A percentile compares a stretch with the other conserved stretches of the same genome.
phyloP scores from a whole-genome alignment of 179 eudicot species.

The Actinidia polygama region DNA sequence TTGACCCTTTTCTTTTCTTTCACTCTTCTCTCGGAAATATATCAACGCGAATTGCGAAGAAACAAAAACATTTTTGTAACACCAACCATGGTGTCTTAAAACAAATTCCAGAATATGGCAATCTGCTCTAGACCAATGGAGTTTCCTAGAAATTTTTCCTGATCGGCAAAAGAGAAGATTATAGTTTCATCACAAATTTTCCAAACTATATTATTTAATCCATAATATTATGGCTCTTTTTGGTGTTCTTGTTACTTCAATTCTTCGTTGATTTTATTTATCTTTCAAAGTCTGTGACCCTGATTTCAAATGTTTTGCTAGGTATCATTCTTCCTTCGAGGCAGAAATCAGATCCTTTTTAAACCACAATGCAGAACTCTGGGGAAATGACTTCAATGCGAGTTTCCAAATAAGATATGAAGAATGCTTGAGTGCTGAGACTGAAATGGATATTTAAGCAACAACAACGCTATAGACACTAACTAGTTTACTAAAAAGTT shows the following conservation, averaged over 20 bases:
- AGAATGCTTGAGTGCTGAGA: not conserved
- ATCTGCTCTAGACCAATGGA: not conserved
- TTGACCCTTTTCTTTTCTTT: not conserved
- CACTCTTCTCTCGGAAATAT: not conserved
- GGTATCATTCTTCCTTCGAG: not conserved
- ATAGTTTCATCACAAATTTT: not conserved
- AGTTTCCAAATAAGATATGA: not conserved
- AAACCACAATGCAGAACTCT: not conserved
- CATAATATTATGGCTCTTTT: not conserved
- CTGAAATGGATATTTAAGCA: not conserved
- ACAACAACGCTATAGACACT: not conserved
- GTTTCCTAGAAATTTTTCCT: not conserved
- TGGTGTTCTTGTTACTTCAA: not conserved
- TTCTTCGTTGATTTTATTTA: too few species aligned
- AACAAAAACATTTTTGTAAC: not conserved
- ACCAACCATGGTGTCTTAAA: not conserved
- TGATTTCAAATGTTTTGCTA: too few species aligned
- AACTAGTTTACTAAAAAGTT: too few species aligned
- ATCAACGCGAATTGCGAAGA: too few species aligned
- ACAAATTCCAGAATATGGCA: not conserved
- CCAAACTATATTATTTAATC: not conserved
- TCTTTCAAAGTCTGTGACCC: too few species aligned
- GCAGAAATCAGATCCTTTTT: not conserved
- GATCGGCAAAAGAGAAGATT: not conserved
- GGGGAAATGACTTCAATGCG: not conserved